Evolutionary conservation across 1,284 basidiomycete species (phyloP).

Genomic region (Boletellus sp.): DNA sequence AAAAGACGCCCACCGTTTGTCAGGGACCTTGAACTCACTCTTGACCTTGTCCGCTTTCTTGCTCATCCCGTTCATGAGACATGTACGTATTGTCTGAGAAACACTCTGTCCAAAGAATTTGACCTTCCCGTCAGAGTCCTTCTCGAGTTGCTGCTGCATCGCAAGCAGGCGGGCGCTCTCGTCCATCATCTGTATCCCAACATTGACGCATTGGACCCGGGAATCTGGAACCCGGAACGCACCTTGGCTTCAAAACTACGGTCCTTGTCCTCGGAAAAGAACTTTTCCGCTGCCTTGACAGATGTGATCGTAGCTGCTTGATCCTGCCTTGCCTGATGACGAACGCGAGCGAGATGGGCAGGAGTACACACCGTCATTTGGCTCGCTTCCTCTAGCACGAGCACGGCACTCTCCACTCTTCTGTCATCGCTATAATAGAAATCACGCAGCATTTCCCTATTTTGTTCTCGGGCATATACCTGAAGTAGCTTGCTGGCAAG

Average conservation of each 20-base stretch:
- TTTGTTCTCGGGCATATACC: constrained; percentile 87
- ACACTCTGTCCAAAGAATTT: constrained; percentile 77
- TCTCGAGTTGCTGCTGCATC: constrained; percentile 84
- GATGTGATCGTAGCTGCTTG: constrained; percentile 65
- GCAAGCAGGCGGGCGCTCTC: constrained; percentile 77
- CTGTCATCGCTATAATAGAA: constrained; percentile 99
- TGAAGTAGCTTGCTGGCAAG: constrained; percentile 77
- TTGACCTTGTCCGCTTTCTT: constrained; percentile 87
- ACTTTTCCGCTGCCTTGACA: constrained; percentile 83
- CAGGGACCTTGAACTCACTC: constrained; percentile 85
- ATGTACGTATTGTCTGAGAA: constrained; percentile 77
- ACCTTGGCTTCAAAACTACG: constrained; percentile 88
- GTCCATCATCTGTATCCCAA: constrained; percentile 75
- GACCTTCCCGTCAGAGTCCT: constrained; percentile 77
- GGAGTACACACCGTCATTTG: constrained; percentile 48
- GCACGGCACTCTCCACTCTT: constrained; percentile 84
- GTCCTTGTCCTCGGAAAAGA: constrained; percentile 93
- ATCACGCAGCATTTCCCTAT: constrained; percentile 88
- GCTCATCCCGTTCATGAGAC: constrained; percentile 72
- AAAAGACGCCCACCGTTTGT: constrained; percentile 63
- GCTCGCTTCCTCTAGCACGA: constrained; percentile 82
- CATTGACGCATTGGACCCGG: not conserved
- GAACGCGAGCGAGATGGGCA: not conserved
- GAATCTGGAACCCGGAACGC: constrained; percentile 2
- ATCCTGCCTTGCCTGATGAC: constrained; percentile 46